phyloP scores from a whole-genome alignment of 2,329 filamentous ascomycete genomes.

The Fusarium keratoplasticum region DNA sequence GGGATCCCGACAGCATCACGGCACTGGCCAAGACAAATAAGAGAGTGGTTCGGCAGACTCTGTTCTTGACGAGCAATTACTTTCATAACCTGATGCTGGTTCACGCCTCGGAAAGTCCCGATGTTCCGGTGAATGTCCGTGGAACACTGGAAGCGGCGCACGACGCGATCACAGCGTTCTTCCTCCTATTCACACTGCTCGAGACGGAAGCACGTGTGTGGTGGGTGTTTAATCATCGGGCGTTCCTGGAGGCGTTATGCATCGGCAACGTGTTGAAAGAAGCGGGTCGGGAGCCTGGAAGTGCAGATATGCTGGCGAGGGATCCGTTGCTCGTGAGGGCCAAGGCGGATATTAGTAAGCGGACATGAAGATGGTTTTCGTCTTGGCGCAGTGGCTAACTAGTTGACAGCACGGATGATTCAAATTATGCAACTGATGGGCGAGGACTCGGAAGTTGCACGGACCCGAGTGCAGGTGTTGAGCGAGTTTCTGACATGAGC shows the following conservation, averaged over 20 bases:
- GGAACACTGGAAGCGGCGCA: conserved; percentile 81
- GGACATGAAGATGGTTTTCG: neutral
- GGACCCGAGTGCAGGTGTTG: conserved; percentile 69
- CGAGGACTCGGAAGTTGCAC: conserved; percentile 69
- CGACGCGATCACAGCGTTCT: conserved; percentile 79
- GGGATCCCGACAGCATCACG: conserved; percentile 70
- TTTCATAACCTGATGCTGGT: conserved; percentile 86
- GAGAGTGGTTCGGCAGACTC: conserved; percentile 76
- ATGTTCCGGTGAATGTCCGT: conserved; percentile 73
- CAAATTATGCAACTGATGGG: conserved; percentile 72
- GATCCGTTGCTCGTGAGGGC: conserved; percentile 72
- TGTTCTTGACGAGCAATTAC: conserved; percentile 85
- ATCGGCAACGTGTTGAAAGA: conserved; percentile 72
- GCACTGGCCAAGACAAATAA: conserved; percentile 69
- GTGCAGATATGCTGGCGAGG: conserved; percentile 58
- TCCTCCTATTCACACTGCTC: conserved; percentile 76
- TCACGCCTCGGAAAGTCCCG: conserved; percentile 75
- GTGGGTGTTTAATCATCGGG: conserved; percentile 88
- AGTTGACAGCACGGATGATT: conserved; percentile 66
- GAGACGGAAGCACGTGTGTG: conserved; percentile 80
- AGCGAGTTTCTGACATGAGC: conserved; percentile 60
- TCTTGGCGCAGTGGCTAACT: conserved; percentile 13
- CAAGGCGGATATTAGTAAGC: conserved; percentile 70
- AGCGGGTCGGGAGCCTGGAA: conserved; percentile 58
- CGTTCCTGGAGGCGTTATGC: conserved; percentile 80